phyloP scores from a whole-genome alignment of 2,329 filamentous ascomycete genomes.

The Knoxdaviesia proteae region DNA sequence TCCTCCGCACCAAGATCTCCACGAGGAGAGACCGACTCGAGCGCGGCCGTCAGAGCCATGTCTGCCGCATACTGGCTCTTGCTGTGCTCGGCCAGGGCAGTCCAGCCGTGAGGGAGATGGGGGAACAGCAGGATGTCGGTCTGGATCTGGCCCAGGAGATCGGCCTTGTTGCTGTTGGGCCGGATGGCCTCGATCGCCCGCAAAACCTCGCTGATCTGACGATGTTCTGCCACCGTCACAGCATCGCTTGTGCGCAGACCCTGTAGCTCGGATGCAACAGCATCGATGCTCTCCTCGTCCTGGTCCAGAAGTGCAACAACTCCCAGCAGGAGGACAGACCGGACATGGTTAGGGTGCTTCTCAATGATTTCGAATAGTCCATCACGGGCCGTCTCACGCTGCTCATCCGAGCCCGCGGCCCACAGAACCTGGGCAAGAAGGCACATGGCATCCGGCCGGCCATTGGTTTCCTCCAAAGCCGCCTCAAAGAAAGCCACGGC shows the following conservation, averaged over 20 bases:
- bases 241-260: conserved; percentile 46
- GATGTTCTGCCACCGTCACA: conserved; percentile 41
- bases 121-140: conserved; percentile 66
- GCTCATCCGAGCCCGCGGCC: conserved; percentile 61
- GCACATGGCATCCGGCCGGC: conserved; percentile 67
- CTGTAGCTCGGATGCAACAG: conserved; percentile 60
- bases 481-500: conserved; percentile 63
- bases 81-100: conserved; percentile 41
- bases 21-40: conserved; percentile 50
- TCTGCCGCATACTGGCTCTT: conserved; percentile 37
- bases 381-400: conserved; percentile 55
- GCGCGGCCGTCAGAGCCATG: conserved; percentile 53
- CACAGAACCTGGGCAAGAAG: conserved; percentile 80
- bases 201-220: conserved; percentile 52
- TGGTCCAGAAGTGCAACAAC: conserved; percentile 65
- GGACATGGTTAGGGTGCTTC: conserved; percentile 51
- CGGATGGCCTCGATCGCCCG: conserved; percentile 47
- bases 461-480: conserved; percentile 55
- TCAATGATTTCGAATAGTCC: conserved; percentile 68
- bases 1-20: conserved; percentile 48
- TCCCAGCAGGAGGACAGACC: conserved; percentile 61
- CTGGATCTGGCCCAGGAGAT: conserved; percentile 43
- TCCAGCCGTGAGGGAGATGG: conserved; percentile 62
- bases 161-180: conserved; percentile 23
- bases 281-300: conserved; percentile 60